phyloP scores from a whole-genome alignment of 176 grass and related monocot genomes.

The Musa troglodytarum region DNA sequence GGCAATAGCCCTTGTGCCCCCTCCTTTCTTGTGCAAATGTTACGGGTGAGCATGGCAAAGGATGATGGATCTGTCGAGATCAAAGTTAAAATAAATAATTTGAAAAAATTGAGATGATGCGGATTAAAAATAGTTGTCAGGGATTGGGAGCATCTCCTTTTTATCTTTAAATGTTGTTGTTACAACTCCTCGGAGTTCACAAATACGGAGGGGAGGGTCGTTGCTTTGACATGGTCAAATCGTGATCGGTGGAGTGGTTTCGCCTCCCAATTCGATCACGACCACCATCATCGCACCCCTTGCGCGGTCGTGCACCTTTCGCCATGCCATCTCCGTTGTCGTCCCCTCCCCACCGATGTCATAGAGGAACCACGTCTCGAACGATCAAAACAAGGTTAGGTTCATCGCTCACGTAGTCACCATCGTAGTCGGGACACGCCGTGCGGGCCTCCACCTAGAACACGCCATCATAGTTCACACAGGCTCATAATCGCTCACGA shows the following conservation, averaged over 20 bases:
- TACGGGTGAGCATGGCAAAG: too few relatives aligned
- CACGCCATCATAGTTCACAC: conserved; percentile 60
- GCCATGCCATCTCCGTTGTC: conserved; percentile 23
- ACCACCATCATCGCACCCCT: conserved; percentile 35
- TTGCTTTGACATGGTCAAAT: conserved; percentile 53
- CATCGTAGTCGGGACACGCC: conserved; percentile 37
- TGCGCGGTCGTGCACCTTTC: conserved; percentile 44
- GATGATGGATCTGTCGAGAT: too few relatives aligned
- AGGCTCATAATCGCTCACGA: conserved; percentile 74
- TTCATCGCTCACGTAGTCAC: conserved; percentile 33
- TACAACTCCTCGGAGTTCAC: conserved; percentile 72
- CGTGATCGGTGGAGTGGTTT: conserved; percentile 40
- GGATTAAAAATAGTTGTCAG: neutral
- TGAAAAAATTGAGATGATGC: too few relatives aligned
- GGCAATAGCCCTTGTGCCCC: too few relatives aligned
- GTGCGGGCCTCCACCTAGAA: conserved; percentile 59
- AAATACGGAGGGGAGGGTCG: conserved; percentile 45
- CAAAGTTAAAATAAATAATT: too few relatives aligned
- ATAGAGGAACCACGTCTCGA: conserved; percentile 64
- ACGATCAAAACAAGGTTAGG: conserved; percentile 50
- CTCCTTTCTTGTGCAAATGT: too few relatives aligned
- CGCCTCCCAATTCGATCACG: conserved; percentile 36
- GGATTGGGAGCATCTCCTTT: neutral
- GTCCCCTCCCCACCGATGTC: conserved; percentile 49
- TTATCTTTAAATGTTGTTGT: neutral